These are phyloP conservation scores for Cutaneotrichosporon dermatis DNA, from an alignment of 1,284 basidiomycete species.

Conservation along the genomic window DNA sequence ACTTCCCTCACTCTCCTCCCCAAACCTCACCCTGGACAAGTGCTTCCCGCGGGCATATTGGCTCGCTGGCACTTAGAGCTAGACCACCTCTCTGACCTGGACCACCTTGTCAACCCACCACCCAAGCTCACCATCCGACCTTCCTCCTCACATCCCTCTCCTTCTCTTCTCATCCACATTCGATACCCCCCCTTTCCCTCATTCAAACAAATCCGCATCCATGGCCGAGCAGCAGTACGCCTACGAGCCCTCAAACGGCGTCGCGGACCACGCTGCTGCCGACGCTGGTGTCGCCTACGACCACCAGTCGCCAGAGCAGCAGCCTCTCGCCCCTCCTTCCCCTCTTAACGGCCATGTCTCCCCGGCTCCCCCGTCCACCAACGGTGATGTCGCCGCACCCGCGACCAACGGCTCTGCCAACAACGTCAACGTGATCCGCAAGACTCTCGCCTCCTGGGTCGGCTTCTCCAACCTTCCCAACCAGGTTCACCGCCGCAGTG, in stretches of 20 bases:
- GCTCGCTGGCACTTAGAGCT: not conserved
- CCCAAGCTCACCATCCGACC: no score
- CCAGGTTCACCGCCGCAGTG: conserved; percentile 94
- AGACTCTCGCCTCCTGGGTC: conserved; percentile 52
- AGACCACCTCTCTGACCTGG: no score
- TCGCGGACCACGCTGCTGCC: conserved; percentile 1
- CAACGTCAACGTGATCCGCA: conserved; percentile 30
- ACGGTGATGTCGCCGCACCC: conserved; percentile 7
- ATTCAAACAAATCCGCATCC: conserved; percentile 1
- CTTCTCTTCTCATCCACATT: no score
- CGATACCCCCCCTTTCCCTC: no score
- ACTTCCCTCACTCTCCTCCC: no score
- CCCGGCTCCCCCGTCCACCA: conserved; percentile 6
- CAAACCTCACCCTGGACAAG: not conserved
- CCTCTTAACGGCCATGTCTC: conserved; percentile 6
- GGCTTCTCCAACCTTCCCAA: conserved; percentile 90
- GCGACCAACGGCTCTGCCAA: conserved; percentile 11
- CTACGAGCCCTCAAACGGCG: conserved; percentile 23
- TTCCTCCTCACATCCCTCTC: no score
- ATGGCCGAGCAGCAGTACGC: conserved; percentile 41
- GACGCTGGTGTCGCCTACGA: not conserved
- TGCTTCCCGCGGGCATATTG: not conserved
- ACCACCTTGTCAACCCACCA: no score
- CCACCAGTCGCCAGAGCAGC: not conserved
- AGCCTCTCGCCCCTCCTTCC: not conserved